These are phyloP conservation scores for Tulasnella sp. DNA, from an alignment of 768 basidiomycete genomes.

Conservation along the genomic window DNA sequence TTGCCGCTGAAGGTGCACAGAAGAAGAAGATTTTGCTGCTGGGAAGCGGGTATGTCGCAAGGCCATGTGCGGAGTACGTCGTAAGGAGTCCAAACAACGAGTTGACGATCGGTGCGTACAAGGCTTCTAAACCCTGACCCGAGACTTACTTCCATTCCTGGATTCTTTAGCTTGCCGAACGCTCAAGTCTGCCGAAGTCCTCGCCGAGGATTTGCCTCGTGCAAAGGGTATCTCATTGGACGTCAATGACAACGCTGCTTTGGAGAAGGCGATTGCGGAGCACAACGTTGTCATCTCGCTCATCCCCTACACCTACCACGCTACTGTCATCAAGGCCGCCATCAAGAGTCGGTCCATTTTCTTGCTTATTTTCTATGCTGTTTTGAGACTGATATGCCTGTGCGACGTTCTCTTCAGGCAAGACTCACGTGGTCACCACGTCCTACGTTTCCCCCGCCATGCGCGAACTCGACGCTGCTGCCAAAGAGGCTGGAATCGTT, in stretches of 20 bases:
- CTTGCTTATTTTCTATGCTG: not conserved
- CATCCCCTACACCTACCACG: constrained; percentile 92
- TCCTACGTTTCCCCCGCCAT: constrained; percentile 91
- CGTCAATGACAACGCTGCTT: constrained; percentile 62
- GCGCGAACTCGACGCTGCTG: constrained; percentile 75
- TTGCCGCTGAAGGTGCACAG: constrained; percentile 54
- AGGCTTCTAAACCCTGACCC: constrained; percentile 1
- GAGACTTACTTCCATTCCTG: constrained; percentile 4
- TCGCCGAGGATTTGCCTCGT: constrained; percentile 64
- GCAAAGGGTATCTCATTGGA: constrained; percentile 78
- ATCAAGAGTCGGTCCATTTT: constrained; percentile 49
- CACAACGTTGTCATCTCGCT: constrained; percentile 94
- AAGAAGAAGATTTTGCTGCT: constrained; percentile 75
- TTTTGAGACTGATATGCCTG: not conserved
- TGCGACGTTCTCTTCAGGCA: constrained; percentile 40
- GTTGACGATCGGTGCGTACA: constrained; percentile 70
- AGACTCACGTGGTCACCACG: constrained; percentile 93
- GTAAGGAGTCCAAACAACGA: constrained; percentile 73
- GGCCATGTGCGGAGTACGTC: constrained; percentile 94
- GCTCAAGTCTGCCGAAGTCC: constrained; percentile 64
- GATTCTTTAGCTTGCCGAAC: constrained; percentile 73
- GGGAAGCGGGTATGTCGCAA: constrained; percentile 92
- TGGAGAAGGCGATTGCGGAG: constrained; percentile 75
- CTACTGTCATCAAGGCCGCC: constrained; percentile 83
- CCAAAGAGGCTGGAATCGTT: constrained; percentile 82